Base-by-base conservation (phyloP, 208 protist species). In the Wallacemonas sp. region DNA sequence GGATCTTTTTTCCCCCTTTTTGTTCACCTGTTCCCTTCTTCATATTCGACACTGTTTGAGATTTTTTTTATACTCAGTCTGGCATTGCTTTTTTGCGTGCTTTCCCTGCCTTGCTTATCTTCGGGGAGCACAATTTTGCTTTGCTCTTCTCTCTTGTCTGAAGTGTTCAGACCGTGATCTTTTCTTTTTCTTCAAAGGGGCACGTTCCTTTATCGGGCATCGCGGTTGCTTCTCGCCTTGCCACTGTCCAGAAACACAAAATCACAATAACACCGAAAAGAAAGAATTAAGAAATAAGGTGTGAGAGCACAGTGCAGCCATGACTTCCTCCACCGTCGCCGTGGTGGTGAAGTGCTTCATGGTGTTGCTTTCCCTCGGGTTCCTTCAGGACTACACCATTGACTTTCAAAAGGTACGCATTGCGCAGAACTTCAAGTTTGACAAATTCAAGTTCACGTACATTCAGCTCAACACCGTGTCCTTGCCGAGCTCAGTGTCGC, bases 351-450 rank as follows among this genome's bases (percentile, higher is more conserved):
- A 2, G 48, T 55, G 48, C 48, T 55, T 55, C 23, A 22, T 22
- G 22, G 16, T 55, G 8, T 32, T 55, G 25, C 48, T 55, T 26
- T 55, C 48, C 3, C 7, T 55, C 8, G 11, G 25, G 4, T 55
- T 55, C 18, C 18, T 55, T 10, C 20, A 55, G 31, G 26, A 55
- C 8, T 55, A 55, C 26, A 32, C 48, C 3, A 32, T 55, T 11
- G 48, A 55, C 48, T 55, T 55, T 23, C 48, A 55, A 31, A 26
- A 55, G 10, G 48, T 23, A 8, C 48, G 48, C 48, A 41, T 55
- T 10, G 48, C 48, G 7, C 5, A 55, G 7, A 55, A 55, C 16
- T 55, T 55, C 48, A 10, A 32, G 8, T 31, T 55, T 31, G 48
- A 23, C 31, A 23, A 55, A 5, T 55, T 33, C 23, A 23, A 55